Conservation (phyloP, 306 rosid species). For the Urtica urens region DNA sequence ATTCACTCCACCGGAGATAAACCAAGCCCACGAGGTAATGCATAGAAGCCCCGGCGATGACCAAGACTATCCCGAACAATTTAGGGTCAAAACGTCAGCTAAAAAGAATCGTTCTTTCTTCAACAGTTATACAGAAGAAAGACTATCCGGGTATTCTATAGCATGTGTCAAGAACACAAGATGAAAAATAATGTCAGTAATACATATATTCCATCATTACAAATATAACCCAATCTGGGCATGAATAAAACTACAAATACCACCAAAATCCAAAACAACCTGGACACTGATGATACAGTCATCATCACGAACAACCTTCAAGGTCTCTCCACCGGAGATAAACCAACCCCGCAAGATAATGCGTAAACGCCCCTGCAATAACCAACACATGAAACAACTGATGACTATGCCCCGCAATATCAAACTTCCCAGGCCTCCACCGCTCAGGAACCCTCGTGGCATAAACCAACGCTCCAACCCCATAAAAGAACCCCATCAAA, state of each 20-base stretch:
- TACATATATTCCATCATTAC: too few relatives aligned
- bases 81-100: too few relatives aligned
- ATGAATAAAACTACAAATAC: too few relatives aligned
- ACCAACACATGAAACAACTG: slow-evolving; percentile 79
- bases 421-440: slow-evolving; percentile 97
- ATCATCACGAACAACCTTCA: slow-evolving; percentile 78
- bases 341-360: slow-evolving; percentile 83
- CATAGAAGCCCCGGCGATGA: slow-evolving; percentile 83
- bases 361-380: slow-evolving; percentile 86
- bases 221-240: too few relatives aligned
- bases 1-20: slow-evolving; percentile 88
- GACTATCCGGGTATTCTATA: too few relatives aligned
- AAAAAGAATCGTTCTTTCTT: too few relatives aligned
- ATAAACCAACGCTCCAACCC: slow-evolving; percentile 74
- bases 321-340: slow-evolving; percentile 91
- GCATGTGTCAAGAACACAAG: too few relatives aligned
- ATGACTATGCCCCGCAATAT: slow-evolving; percentile 97
- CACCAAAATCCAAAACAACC: too few relatives aligned
- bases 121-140: too few relatives aligned
- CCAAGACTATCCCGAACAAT: too few relatives aligned
- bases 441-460: slow-evolving; percentile 92
- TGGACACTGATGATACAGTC: too few relatives aligned
- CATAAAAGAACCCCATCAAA: slow-evolving; percentile 75
- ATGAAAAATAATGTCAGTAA: too few relatives aligned
- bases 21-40: slow-evolving; percentile 90